Percentiles rank a stretch among this genome's conserved stretches.
phyloP scores from a whole-genome alignment of 202 grass and related monocot genomes.

The Schoenoplectus triqueter region DNA sequence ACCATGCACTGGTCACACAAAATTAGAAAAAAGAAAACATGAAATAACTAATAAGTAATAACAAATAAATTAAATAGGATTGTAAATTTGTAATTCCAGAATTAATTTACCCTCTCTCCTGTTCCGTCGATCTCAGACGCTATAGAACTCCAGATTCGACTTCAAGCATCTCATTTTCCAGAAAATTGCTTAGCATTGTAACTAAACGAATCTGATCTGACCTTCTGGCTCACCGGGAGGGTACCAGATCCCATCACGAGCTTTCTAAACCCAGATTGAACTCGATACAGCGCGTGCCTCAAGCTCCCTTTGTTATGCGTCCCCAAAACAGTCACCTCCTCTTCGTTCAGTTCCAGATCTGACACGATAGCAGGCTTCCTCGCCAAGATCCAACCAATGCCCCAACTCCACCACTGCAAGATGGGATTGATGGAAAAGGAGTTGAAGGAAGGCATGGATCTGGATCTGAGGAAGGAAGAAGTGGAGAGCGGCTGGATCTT shows the following conservation, averaged over 20 bases:
- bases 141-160: background rate
- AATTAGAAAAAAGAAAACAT: background rate
- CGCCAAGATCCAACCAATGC: slow-evolving; percentile 76
- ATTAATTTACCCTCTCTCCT: background rate
- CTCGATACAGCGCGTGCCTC: slow-evolving; percentile 75
- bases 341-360: slow-evolving; percentile 98
- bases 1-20: slow-evolving; percentile 32
- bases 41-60: slow-evolving; percentile 16
- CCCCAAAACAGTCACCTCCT: slow-evolving; percentile 75
- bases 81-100: background rate
- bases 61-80: slow-evolving; percentile 1
- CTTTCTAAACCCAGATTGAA: slow-evolving; percentile 65
- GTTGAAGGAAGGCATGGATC: slow-evolving; percentile 69
- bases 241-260: slow-evolving; percentile 51
- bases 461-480: slow-evolving; percentile 55
- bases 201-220: slow-evolving; percentile 39
- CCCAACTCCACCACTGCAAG: slow-evolving; percentile 72
- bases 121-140: background rate
- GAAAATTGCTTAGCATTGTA: slow-evolving; percentile 1
- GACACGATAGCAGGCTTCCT: slow-evolving; percentile 62
- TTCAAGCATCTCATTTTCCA: slow-evolving; percentile 22
- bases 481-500: slow-evolving; percentile 87
- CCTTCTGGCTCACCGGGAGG: slow-evolving; percentile 70
- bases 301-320: slow-evolving; percentile 63
- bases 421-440: slow-evolving; percentile 49